Evolutionary conservation across 768 basidiomycete species (phyloP).

Genomic region (Filobasidium floriforme): DNA sequence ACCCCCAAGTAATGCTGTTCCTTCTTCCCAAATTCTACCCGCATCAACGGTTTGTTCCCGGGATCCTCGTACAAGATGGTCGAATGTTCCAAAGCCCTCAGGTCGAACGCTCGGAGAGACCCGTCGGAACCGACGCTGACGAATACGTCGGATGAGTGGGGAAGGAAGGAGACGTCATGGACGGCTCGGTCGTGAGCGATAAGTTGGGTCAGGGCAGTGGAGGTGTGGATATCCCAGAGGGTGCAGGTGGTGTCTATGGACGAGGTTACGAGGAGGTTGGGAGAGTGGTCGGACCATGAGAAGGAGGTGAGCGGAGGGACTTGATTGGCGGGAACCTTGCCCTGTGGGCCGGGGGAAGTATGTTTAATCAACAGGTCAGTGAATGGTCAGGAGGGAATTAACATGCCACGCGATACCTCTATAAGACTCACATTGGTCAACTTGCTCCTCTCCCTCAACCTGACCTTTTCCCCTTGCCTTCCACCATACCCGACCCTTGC

Average conservation of each 20-base stretch:
- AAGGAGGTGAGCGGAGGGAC: constrained; percentile 91
- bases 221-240: constrained; percentile 95
- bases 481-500: constrained; percentile 19
- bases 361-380: neutral
- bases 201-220: constrained; percentile 88
- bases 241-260: constrained; percentile 99
- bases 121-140: constrained; percentile 98
- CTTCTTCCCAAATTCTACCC: constrained; percentile 49
- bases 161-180: constrained; percentile 98
- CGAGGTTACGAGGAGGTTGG: constrained; percentile 86
- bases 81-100: constrained; percentile 92
- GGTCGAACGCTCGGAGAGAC: constrained; percentile 88
- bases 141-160: constrained; percentile 90
- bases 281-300: constrained; percentile 92
- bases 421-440: constrained; percentile 40
- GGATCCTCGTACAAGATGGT: constrained; percentile 86
- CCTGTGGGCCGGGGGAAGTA: constrained; percentile 50
- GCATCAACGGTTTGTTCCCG: constrained; percentile 37
- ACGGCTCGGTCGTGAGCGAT: constrained; percentile 80
- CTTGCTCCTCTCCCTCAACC: constrained; percentile 31
- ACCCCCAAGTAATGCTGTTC: constrained; percentile 82
- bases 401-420: no score
- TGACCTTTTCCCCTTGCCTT: constrained; percentile 15
- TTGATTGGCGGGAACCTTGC: constrained; percentile 76
- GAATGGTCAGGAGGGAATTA: no score